Base-by-base conservation (phyloP, 2,329 filamentous ascomycete genomes). In the Sclerotinia sclerotiorum region DNA sequence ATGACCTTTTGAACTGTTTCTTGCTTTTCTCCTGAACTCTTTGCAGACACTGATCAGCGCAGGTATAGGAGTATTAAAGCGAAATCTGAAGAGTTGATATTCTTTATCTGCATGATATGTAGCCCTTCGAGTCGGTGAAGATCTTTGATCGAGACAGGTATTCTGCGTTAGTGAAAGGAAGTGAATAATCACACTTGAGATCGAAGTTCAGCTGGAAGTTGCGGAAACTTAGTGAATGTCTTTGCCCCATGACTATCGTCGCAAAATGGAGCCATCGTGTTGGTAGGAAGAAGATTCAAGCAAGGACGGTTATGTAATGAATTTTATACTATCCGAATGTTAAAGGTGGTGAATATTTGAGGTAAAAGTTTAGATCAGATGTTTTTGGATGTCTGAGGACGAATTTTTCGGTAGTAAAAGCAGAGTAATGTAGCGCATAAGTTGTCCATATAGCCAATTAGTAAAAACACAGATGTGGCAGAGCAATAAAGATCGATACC, bases 41-140 rank as follows among this genome's bases (percentile, higher is more conserved):
- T 17, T 42, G 1, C 61, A 64, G 35, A 64, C 61, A 39, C 32
- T 64, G 27, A 64, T 54, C 7, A 64, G n/a, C 2, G 17, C n/a
- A 19, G 61, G 61, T 13, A 54, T 13, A 5, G 61, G 61, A 21
- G 17, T 64, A 13, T 51, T 48, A n/a, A n/a, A 52, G n/a, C 49
- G n/a, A 15, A 51, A 64, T 42, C 61, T 64, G 46, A 39, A 27
- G 3, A 64, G n/a, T 5, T 13, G 44, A 15, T 35, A 5, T 8
- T 32, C 7, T n/a, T 32, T 2, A 3, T 21, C 17, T 64, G 15
- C 42, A 48, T 29, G 2, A 21, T 52, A 17, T 39, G 19, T n/a
- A 19, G 10, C n/a, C 1, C 15, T 2, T 21, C 21, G 1, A 64
- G n/a, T 21, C 2, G 1, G 27, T 64, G n/a, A 3, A 13, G 3